Conservation (phyloP, 1,284 basidiomycete species). For the Cryptococcus sp. region DNA sequence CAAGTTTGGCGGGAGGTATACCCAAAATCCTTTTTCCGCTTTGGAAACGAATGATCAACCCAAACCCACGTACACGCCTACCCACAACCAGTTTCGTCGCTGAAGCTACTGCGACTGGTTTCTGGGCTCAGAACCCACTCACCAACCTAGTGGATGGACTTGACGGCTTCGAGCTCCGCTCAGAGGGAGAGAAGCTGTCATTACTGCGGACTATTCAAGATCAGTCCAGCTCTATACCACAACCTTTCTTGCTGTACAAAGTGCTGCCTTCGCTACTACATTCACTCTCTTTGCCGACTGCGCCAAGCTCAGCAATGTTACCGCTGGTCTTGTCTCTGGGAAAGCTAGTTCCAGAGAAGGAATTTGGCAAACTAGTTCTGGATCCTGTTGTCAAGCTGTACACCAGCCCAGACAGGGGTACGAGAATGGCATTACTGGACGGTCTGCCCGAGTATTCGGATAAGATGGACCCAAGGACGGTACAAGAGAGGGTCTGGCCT, state of each 20-base stretch:
- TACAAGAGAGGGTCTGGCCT: constrained; percentile 88
- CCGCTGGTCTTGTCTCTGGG: constrained; percentile 79
- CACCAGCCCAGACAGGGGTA: constrained; percentile 83
- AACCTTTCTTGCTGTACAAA: constrained; percentile 79
- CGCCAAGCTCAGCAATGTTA: constrained; percentile 70
- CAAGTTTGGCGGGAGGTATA: constrained; percentile 71
- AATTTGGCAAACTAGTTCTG: constrained; percentile 67
- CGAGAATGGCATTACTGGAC: constrained; percentile 88
- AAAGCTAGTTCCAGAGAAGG: constrained; percentile 63
- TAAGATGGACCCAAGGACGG: constrained; percentile 76
- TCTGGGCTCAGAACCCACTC: constrained; percentile 79
- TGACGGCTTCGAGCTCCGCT: constrained; percentile 79
- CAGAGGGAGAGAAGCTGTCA: constrained; percentile 71
- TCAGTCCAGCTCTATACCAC: constrained; percentile 70
- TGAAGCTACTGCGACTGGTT: constrained; percentile 67
- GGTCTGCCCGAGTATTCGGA: constrained; percentile 78
- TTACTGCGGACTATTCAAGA: constrained; percentile 81
- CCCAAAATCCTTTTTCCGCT: constrained; percentile 71
- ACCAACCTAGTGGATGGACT: constrained; percentile 80
- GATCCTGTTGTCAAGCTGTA: constrained; percentile 78
- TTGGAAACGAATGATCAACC: constrained; percentile 83
- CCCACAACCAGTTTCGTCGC: constrained; percentile 73
- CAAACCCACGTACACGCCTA: constrained; percentile 74
- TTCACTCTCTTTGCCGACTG: constrained; percentile 77
- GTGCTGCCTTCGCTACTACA: constrained; percentile 83